phyloP scores from a whole-genome alignment of 768 basidiomycete genomes.

The Coprinopsis marcescibilis region DNA sequence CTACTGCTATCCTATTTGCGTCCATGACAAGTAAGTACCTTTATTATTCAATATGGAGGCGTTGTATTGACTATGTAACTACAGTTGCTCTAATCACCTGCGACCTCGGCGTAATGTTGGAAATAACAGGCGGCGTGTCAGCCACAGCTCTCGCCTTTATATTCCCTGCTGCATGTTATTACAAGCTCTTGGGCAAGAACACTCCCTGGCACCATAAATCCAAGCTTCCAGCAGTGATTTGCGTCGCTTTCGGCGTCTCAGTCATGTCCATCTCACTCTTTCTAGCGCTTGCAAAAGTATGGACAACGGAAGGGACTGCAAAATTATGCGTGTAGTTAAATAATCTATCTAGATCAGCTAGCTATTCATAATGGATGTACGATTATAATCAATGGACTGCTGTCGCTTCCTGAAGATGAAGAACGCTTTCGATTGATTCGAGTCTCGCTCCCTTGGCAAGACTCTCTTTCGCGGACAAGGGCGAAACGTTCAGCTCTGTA shows the following conservation, averaged over 20 bases:
- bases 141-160: constrained; percentile 91
- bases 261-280: constrained; percentile 77
- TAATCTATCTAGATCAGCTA: constrained; percentile 3
- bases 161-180: constrained; percentile 83
- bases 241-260: constrained; percentile 65
- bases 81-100: constrained; percentile 88
- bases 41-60: neutral
- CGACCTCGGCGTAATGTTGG: constrained; percentile 96
- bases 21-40: constrained; percentile 59
- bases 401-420: constrained; percentile 44
- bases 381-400: constrained; percentile 1
- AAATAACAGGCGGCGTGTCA: constrained; percentile 96
- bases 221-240: constrained; percentile 71
- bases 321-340: constrained; percentile 48
- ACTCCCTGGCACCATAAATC: constrained; percentile 61
- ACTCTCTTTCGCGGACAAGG: constrained; percentile 68
- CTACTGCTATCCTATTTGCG: constrained; percentile 72
- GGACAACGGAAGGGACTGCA: constrained; percentile 64
- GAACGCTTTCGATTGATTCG: constrained; percentile 52
- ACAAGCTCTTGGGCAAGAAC: constrained; percentile 57
- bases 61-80: constrained; percentile 9
- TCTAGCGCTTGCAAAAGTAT: constrained; percentile 72
- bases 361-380: constrained; percentile 15
- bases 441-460: constrained; percentile 57
- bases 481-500: constrained; percentile 59